These are phyloP conservation scores for Pseudocercospora pini-densiflorae DNA, from an alignment of 2,329 filamentous ascomycete species.

Conservation along the genomic window DNA sequence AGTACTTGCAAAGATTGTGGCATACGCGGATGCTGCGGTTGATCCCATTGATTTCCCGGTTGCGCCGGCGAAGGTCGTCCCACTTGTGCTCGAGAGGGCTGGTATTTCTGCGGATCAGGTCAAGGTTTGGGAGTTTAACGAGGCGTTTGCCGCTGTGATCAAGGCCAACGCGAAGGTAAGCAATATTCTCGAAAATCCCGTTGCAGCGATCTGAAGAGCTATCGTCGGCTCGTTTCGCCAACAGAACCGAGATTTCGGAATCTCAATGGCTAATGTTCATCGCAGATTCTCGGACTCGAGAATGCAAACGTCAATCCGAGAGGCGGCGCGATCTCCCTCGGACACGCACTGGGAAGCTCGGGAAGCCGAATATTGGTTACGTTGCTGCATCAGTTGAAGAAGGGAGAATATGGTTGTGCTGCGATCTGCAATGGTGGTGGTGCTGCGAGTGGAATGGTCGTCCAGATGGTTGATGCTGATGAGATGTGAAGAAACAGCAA, in stretches of 20 bases:
- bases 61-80: slow-evolving; percentile 89
- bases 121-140: slow-evolving; percentile 97
- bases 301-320: slow-evolving; percentile 82
- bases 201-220: not conserved
- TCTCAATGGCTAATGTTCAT: slow-evolving; percentile 22
- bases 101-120: slow-evolving; percentile 92
- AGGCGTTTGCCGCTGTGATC: slow-evolving; percentile 95
- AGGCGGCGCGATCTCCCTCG: slow-evolving; percentile 88
- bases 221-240: not conserved
- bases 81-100: slow-evolving; percentile 83
- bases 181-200: not conserved
- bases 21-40: slow-evolving; percentile 86
- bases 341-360: slow-evolving; percentile 91
- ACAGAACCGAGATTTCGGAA: not conserved
- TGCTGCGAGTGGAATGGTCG: slow-evolving; percentile 86
- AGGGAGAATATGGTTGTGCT: slow-evolving; percentile 91
- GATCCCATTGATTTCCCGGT: slow-evolving; percentile 94
- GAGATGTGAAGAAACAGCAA: slow-evolving; percentile 36
- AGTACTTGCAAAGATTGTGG: slow-evolving; percentile 84
- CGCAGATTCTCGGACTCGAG: slow-evolving; percentile 77
- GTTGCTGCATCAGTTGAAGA: slow-evolving; percentile 86
- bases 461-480: slow-evolving; percentile 71
- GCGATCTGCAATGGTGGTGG: slow-evolving; percentile 98
- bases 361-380: slow-evolving; percentile 90
- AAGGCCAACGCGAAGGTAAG: slow-evolving; percentile 86